phyloP scores from a whole-genome alignment of 208 protist species.

The Leishmania turanica region DNA sequence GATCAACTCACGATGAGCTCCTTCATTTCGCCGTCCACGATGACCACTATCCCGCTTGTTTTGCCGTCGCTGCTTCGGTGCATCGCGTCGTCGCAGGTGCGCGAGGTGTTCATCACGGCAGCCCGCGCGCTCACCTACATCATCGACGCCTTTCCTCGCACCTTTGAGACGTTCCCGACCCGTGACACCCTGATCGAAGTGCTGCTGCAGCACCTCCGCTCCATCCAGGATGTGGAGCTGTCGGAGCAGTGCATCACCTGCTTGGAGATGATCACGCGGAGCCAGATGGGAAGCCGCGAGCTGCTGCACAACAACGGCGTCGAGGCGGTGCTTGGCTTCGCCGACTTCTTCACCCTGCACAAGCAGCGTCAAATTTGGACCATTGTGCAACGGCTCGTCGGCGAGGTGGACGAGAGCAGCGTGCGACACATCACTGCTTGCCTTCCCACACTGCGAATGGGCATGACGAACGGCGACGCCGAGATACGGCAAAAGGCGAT shows the following conservation, averaged over 20 bases:
- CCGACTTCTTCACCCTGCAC: slow-evolving; percentile 94
- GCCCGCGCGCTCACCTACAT: slow-evolving; percentile 90
- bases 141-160: slow-evolving; percentile 84
- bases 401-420: slow-evolving; percentile 47
- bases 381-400: slow-evolving; percentile 73
- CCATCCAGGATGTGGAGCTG: slow-evolving; percentile 95
- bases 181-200: slow-evolving; percentile 47
- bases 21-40: slow-evolving; percentile 69
- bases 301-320: slow-evolving; percentile 80
- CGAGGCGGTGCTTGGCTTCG: slow-evolving; percentile 81
- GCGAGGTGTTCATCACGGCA: slow-evolving; percentile 90
- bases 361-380: slow-evolving; percentile 90
- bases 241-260: slow-evolving; percentile 93
- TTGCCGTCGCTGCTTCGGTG: slow-evolving; percentile 73
- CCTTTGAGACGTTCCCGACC: slow-evolving; percentile 58
- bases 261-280: slow-evolving; percentile 90
- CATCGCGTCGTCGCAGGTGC: slow-evolving; percentile 79
- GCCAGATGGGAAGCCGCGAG: slow-evolving; percentile 28
- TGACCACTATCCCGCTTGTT: slow-evolving; percentile 60
- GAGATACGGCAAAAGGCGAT: slow-evolving; percentile 76
- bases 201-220: slow-evolving; percentile 83
- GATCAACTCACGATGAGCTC: slow-evolving; percentile 92
- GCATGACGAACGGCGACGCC: slow-evolving; percentile 65
- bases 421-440: slow-evolving; percentile 57
- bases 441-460: slow-evolving; percentile 72